phyloP scores from a whole-genome alignment of 2,329 filamentous ascomycete species.

The Diplodia sapinea region DNA sequence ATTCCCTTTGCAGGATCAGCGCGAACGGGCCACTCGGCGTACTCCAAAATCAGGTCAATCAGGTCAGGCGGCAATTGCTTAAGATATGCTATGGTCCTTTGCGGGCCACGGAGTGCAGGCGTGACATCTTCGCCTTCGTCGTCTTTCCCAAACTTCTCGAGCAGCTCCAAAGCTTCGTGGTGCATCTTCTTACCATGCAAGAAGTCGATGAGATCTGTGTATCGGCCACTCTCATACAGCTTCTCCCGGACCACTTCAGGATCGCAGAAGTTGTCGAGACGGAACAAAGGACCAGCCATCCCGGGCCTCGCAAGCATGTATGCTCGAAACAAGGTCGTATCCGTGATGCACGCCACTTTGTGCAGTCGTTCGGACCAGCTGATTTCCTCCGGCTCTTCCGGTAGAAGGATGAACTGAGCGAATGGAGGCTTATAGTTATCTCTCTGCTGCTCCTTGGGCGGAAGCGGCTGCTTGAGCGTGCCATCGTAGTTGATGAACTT shows the following conservation, averaged over 20 bases:
- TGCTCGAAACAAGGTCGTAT: constrained; percentile 91
- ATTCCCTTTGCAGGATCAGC: constrained; percentile 77
- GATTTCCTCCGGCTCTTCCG: constrained; percentile 46
- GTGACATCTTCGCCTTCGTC: constrained; percentile 54
- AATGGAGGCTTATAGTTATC: constrained; percentile 51
- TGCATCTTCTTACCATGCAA: constrained; percentile 95
- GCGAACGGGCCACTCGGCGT: constrained; percentile 84
- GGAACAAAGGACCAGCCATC: constrained; percentile 86
- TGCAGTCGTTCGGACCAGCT: constrained; percentile 75
- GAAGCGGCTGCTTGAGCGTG: constrained; percentile 62
- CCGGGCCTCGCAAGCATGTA: constrained; percentile 92
- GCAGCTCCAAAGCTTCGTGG: constrained; percentile 79
- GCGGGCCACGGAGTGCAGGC: constrained; percentile 74
- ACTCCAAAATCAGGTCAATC: constrained; percentile 90
- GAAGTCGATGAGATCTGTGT: constrained; percentile 96
- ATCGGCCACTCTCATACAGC: constrained; percentile 83
- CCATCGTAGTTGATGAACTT: constrained; percentile 66
- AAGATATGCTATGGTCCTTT: constrained; percentile 85
- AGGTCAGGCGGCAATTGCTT: constrained; percentile 85
- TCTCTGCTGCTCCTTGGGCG: constrained; percentile 48
- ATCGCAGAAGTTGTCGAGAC: constrained; percentile 96
- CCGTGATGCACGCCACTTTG: constrained; percentile 80
- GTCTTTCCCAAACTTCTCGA: constrained; percentile 76
- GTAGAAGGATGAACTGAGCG: constrained; percentile 48
- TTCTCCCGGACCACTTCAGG: constrained; percentile 94